These are phyloP conservation scores for Phoma sp. DNA, from an alignment of 2,329 filamentous ascomycete genomes.

Conservation along the genomic window DNA sequence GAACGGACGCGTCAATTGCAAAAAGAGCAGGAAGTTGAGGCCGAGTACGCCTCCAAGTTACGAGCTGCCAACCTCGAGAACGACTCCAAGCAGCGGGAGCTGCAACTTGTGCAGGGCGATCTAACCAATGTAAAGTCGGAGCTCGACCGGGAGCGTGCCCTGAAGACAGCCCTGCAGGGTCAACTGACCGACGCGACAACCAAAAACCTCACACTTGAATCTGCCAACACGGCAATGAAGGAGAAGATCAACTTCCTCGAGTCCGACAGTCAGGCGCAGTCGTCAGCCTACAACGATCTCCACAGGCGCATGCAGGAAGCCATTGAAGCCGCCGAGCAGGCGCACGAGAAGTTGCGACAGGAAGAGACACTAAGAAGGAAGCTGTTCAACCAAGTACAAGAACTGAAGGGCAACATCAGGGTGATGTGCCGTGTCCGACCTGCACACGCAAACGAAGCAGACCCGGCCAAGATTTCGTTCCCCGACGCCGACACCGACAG, in stretches of 20 bases:
- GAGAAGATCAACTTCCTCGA: conserved; percentile 89
- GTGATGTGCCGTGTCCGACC: conserved; percentile 97
- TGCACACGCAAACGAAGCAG: conserved; percentile 62
- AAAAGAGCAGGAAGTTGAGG: conserved; percentile 71
- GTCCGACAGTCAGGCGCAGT: conserved; percentile 87
- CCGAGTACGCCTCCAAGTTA: conserved; percentile 59
- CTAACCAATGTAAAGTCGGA: conserved; percentile 55
- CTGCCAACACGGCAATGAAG: conserved; percentile 74
- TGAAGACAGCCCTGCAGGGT: conserved; percentile 63
- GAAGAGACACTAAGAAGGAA: conserved; percentile 91
- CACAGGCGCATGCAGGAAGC: conserved; percentile 82
- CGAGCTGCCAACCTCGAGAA: conserved; percentile 65
- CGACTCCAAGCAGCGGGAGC: conserved; percentile 62
- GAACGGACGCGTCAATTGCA: conserved; percentile 63
- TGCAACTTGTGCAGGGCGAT: conserved; percentile 56
- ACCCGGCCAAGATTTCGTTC: conserved; percentile 76
- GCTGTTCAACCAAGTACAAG: conserved; percentile 96
- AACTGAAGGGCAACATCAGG: conserved; percentile 96
- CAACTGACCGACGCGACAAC: conserved; percentile 54
- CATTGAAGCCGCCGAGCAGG: conserved; percentile 69
- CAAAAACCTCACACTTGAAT: conserved; percentile 66
- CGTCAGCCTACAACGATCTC: conserved; percentile 81
- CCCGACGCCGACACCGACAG: conserved; percentile 81
- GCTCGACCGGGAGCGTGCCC: conserved; percentile 63
- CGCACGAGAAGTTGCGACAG: conserved; percentile 81